Base-by-base conservation (phyloP, 345 rosid genomes). In the Bruguiera sexangula region DNA sequence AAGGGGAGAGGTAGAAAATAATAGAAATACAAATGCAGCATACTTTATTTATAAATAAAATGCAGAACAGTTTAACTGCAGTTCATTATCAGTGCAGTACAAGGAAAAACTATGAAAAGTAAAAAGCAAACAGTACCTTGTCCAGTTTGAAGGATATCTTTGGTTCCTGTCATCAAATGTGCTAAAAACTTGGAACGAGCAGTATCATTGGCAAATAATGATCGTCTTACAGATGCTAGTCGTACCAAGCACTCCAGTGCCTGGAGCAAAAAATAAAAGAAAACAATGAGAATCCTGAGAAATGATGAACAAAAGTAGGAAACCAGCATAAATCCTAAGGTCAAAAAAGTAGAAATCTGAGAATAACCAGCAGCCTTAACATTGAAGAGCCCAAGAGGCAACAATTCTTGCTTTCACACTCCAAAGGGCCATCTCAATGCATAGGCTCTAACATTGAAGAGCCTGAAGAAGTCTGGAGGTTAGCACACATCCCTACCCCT, bases 211-310 rank as follows among this genome's bases (percentile, higher is more conserved):
- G 91, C 80, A 82, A 92, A 96, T 79, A 96, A 79, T 77, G 99
- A 89, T 48, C 97, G 94, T 19, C 98, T 84, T 21, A 92, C 96
- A 69, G 99, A 96, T 63, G 99, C 98, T 58, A 96, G 81, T 66
- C 99, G 89, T 66, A 96, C 99, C 89, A 96, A 85, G 85, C 99
- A 92, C 82, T 96, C 99, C 80, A 96, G 78, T 62, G 99, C 99
- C 99, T 96, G 71, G 54, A 75, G 75, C 61, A 59, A 76, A 34
- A 34, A 58, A 58, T 58, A 20, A 54, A 22, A 54, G 9, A 55
- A 8, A 64, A 24, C 54, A 70, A 70, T 36, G 61, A 69, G 60
- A 71, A 31, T 50, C 39, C 30, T 19, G 22, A 61, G 27, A 24
- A 46, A 6, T 39, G n/a, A 73, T n/a, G 57, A 58, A 61, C 62